phyloP scores from a whole-genome alignment of 2,329 filamentous ascomycete species.

The Colletotrichum incanum region DNA sequence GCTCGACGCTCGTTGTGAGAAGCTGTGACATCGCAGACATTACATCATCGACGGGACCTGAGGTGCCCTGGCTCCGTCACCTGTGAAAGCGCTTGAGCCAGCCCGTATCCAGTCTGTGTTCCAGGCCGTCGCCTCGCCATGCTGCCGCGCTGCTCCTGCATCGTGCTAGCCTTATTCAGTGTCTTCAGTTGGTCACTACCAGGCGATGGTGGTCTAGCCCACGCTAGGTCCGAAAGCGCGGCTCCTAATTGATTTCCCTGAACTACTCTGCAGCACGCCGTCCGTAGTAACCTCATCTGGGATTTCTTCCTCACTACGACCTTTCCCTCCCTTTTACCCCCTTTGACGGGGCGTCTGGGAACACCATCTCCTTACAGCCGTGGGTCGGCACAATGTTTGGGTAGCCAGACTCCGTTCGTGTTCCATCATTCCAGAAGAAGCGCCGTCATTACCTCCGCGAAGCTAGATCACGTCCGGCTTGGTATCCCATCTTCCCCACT shows the following conservation, averaged over 20 bases:
- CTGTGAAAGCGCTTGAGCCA: conserved; percentile 24
- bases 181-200: conserved; percentile 23
- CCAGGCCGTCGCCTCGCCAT: conserved; percentile 13
- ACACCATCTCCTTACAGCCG: background rate
- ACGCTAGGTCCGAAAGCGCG: conserved; percentile 30
- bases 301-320: background rate
- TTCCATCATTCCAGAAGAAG: conserved; percentile 20
- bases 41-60: conserved; percentile 35
- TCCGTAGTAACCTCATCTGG: background rate
- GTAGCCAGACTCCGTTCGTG: conserved; percentile 5
- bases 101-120: conserved; percentile 20
- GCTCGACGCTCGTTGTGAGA: conserved; percentile 10
- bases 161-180: conserved; percentile 33
- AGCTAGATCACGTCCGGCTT: conserved; percentile 1
- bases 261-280: conserved; percentile 14
- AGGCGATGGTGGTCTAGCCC: conserved; percentile 32
- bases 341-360: conserved; percentile 13
- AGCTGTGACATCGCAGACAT: conserved; percentile 21
- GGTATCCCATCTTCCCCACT: conserved; percentile 42
- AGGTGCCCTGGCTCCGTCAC: conserved; percentile 4
- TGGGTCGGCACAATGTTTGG: conserved; percentile 11
- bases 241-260: conserved; percentile 31
- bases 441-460: conserved; percentile 4
- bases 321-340: background rate
- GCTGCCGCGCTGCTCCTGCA: conserved; percentile 24